phyloP scores from a whole-genome alignment of 2,329 filamentous ascomycete species.

The Pseudogymnoascus sp. region DNA sequence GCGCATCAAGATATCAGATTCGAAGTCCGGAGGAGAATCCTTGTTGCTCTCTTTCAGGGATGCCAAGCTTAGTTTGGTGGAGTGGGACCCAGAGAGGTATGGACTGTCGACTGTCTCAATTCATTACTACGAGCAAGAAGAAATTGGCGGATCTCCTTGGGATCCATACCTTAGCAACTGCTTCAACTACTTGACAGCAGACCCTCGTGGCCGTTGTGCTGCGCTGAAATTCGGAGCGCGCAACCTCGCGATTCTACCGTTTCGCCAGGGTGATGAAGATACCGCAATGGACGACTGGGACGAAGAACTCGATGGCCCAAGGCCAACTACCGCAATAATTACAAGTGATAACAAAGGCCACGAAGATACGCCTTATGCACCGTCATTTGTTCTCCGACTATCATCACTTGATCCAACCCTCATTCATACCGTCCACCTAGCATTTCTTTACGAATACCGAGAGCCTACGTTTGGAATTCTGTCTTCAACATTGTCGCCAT shows the following conservation, averaged over 20 bases:
- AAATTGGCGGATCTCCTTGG: constrained; percentile 75
- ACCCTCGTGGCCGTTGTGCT: constrained; percentile 87
- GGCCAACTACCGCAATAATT: constrained; percentile 36
- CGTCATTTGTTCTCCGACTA: constrained; percentile 88
- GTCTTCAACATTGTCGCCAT: constrained; percentile 64
- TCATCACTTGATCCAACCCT: constrained; percentile 81
- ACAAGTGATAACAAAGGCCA: constrained; percentile 20
- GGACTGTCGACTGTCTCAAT: constrained; percentile 83
- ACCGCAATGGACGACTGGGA: constrained; percentile 89
- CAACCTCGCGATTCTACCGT: constrained; percentile 88
- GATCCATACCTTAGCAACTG: constrained; percentile 65
- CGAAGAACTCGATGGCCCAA: constrained; percentile 65
- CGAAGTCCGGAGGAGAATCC: constrained; percentile 73
- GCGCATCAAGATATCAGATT: constrained; percentile 62
- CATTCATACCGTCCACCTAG: constrained; percentile 81
- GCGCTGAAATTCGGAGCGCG: constrained; percentile 85
- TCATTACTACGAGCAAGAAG: constrained; percentile 96
- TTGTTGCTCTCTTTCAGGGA: constrained; percentile 79
- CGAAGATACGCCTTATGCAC: constrained; percentile 63
- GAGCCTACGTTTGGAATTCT: constrained; percentile 96
- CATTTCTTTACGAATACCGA: constrained; percentile 92
- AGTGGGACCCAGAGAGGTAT: constrained; percentile 81
- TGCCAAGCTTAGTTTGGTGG: constrained; percentile 84
- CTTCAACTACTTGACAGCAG: constrained; percentile 74
- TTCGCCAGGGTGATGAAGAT: constrained; percentile 77